Percentiles rank a stretch among this genome's conserved stretches.
Conservation (phyloP, 177 flowering plant genomes). For the Vitis hybrid region DNA sequence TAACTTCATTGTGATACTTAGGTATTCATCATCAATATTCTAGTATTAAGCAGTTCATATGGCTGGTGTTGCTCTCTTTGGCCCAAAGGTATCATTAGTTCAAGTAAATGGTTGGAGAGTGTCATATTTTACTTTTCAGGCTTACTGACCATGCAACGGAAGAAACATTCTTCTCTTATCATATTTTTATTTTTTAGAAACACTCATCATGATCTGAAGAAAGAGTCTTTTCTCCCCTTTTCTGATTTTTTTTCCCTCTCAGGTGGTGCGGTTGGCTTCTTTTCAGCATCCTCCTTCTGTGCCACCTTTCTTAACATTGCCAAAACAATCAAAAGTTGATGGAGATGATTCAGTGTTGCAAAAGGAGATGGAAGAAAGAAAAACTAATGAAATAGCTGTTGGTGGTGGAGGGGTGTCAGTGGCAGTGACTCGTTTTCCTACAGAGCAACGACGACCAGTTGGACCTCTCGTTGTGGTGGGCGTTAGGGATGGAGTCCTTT, state of each 20-base stretch:
- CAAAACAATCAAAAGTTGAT: constrained; percentile 77
- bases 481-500: constrained; percentile 95
- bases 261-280: constrained; percentile 97
- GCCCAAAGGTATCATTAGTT: neutral
- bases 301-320: constrained; percentile 86
- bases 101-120: neutral
- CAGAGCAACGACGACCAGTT: constrained; percentile 93
- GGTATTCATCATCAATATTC: too few relatives aligned
- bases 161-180: neutral
- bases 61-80: neutral
- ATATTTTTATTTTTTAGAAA: neutral
- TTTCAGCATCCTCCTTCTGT: constrained; percentile 96
- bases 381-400: constrained; percentile 84
- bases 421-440: constrained; percentile 94
- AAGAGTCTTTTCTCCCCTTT: neutral
- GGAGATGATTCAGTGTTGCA: constrained; percentile 57
- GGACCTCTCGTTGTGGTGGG: constrained; percentile 98
- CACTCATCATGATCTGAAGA: too few relatives aligned
- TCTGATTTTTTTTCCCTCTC: constrained; percentile 8
- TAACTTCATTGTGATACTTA: too few relatives aligned
- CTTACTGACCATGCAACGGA: constrained; percentile 3
- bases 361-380: constrained; percentile 74
- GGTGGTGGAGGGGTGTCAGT: constrained; percentile 99
- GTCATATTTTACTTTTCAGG: neutral
- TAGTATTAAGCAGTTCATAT: neutral